Conservation (phyloP, 208 protist genomes). For the Paratrypanosoma confusum region DNA sequence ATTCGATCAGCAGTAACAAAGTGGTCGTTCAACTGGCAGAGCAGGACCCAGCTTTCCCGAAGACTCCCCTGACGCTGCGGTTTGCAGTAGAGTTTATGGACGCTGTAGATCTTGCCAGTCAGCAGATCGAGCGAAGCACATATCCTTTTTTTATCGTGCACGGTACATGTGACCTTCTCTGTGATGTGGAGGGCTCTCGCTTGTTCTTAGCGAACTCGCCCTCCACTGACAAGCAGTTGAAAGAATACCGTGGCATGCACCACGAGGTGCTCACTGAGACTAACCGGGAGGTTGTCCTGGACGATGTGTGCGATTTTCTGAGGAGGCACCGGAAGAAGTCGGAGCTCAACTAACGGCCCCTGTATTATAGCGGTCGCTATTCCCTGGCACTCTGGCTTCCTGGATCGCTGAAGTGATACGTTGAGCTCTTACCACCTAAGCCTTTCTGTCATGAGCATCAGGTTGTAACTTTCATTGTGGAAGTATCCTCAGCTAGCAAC, state of each 20-base stretch:
- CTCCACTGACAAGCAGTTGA: constrained; percentile 39
- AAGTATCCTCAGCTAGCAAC: background rate
- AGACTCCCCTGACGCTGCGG: constrained; percentile 24
- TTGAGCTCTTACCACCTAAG: background rate
- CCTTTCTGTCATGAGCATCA: constrained; percentile 1
- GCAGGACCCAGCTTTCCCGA: constrained; percentile 50
- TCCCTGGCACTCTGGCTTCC: background rate
- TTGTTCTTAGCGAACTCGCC: constrained; percentile 24
- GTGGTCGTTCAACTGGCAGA: constrained; percentile 36
- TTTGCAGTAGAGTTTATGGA: constrained; percentile 33
- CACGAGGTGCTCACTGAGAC: constrained; percentile 68
- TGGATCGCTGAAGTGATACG: background rate
- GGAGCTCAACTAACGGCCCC: background rate
- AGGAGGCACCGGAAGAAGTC: constrained; percentile 2
- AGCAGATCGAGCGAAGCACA: constrained; percentile 7
- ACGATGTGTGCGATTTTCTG: constrained; percentile 39
- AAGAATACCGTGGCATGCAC: constrained; percentile 20
- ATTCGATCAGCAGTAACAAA: constrained; percentile 23
- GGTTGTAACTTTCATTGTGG: constrained; percentile 5
- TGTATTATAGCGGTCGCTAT: background rate
- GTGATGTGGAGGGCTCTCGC: constrained; percentile 17
- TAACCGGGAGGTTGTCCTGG: constrained; percentile 28
- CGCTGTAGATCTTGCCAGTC: constrained; percentile 25
- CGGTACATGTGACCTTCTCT: constrained; percentile 39
- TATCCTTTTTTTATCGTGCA: constrained; percentile 64